Conservation (phyloP, 257 asterid species). For the Dorcoceras hygrometricum region DNA sequence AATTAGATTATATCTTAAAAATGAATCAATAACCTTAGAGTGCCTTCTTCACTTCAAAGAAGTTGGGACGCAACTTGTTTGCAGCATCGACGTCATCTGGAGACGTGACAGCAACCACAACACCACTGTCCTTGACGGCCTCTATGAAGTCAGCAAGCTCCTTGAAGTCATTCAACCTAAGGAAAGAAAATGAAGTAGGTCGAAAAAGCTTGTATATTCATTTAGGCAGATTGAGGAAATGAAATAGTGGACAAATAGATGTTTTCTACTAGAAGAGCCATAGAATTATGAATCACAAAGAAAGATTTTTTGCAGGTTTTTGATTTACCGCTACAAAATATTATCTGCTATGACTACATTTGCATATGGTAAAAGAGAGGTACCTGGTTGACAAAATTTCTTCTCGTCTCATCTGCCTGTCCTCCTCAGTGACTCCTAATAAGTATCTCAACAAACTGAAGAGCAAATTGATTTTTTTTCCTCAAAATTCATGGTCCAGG, state of each 20-base stretch:
- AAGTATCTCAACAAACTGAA: constrained; percentile 81
- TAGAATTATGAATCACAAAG: constrained; percentile 2
- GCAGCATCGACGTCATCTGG: constrained; percentile 84
- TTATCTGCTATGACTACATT: constrained; percentile 4
- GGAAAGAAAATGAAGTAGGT: background rate
- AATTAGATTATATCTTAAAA: constrained; percentile 11
- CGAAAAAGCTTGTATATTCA: background rate
- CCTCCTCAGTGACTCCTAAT: constrained; percentile 87
- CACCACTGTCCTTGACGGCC: constrained; percentile 73
- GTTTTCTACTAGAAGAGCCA: background rate
- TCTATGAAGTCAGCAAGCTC: constrained; percentile 77
- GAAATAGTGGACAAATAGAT: background rate
- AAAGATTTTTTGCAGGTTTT: background rate
- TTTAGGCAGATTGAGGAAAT: background rate
- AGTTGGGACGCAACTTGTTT: constrained; percentile 52
- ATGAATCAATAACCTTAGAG: constrained; percentile 36
- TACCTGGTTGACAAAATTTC: constrained; percentile 94
- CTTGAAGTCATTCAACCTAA: constrained; percentile 80
- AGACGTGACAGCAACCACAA: constrained; percentile 89
- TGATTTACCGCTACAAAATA: background rate
- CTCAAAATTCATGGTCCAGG: constrained; percentile 4
- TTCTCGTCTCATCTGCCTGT: constrained; percentile 81
- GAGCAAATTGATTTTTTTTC: constrained; percentile 19
- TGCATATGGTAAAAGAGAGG: constrained; percentile 12
- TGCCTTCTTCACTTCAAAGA: constrained; percentile 80